phyloP scores from a whole-genome alignment of 306 rosid genomes.

The Mimosa pudica region DNA sequence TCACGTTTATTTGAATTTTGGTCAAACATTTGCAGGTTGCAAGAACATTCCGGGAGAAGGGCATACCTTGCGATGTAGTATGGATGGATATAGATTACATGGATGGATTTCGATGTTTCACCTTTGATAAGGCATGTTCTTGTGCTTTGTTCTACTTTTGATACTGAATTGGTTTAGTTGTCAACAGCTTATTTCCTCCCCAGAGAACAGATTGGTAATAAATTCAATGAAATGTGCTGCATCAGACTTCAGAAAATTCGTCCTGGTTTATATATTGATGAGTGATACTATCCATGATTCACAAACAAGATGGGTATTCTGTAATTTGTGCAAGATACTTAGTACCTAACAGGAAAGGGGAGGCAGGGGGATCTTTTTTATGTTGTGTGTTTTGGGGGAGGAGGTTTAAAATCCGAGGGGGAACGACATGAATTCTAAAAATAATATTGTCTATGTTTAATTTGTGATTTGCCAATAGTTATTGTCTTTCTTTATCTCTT shows the following conservation, averaged over 20 bases:
- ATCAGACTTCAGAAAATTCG: slow-evolving; percentile 1
- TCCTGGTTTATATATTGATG: slow-evolving; percentile 19
- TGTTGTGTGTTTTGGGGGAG: too few species aligned
- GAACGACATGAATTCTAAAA: too few species aligned
- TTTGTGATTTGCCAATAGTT: background rate
- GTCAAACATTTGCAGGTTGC: slow-evolving; percentile 61
- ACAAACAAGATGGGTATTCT: slow-evolving; percentile 21
- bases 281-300: background rate
- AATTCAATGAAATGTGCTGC: slow-evolving; percentile 17
- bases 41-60: slow-evolving; percentile 65
- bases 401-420: background rate
- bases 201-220: background rate
- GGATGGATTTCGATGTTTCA: slow-evolving; percentile 95
- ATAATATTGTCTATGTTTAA: background rate
- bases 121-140: slow-evolving; percentile 73
- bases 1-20: too few species aligned
- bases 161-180: background rate
- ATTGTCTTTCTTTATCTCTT: background rate
- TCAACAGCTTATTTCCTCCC: background rate
- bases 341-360: slow-evolving; percentile 7
- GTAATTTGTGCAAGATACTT: slow-evolving; percentile 10
- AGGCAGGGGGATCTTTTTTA: background rate
- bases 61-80: slow-evolving; percentile 85
- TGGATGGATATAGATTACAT: slow-evolving; percentile 98
- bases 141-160: background rate